These are phyloP conservation scores for Ustilago lituana DNA, from an alignment of 1,284 basidiomycete species.

Conservation along the genomic window DNA sequence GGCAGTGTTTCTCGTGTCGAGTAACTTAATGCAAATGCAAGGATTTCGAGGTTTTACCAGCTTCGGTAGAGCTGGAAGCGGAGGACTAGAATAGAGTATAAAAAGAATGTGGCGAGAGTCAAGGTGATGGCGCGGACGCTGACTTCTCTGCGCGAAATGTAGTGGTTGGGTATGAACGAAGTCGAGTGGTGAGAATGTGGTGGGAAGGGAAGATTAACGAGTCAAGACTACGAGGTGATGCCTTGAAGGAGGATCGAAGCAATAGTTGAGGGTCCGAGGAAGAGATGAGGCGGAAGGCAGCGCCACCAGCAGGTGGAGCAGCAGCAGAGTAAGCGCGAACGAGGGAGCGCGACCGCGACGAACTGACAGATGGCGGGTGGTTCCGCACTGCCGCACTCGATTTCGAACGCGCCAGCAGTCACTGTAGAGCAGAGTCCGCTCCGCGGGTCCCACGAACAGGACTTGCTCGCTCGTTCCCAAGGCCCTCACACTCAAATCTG, in stretches of 20 bases:
- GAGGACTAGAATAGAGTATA: too few species aligned
- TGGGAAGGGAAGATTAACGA: constrained; percentile 4
- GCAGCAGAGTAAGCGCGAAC: constrained; percentile 9
- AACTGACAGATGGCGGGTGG: background rate
- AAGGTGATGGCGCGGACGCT: background rate
- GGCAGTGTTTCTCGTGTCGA: constrained; percentile 6
- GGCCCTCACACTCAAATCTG: constrained; percentile 5
- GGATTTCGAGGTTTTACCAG: background rate
- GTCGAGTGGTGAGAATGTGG: constrained; percentile 5
- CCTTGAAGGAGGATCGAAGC: background rate
- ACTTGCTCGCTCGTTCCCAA: background rate
- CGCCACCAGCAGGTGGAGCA: constrained; percentile 17
- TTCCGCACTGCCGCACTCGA: background rate
- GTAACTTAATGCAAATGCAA: background rate
- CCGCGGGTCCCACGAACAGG: background rate
- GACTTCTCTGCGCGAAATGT: too few species aligned
- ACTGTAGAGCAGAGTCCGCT: background rate
- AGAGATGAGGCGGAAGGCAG: background rate
- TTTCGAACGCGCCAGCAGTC: too few species aligned
- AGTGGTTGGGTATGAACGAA: too few species aligned
- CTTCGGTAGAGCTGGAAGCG: too few species aligned
- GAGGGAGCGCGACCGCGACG: constrained; percentile 21
- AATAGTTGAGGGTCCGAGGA: background rate
- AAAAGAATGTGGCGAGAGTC: too few species aligned
- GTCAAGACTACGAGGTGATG: background rate